Base-by-base conservation (phyloP, 225 moss, liverwort and hornwort genomes). In the Sphagnum contortum region DNA sequence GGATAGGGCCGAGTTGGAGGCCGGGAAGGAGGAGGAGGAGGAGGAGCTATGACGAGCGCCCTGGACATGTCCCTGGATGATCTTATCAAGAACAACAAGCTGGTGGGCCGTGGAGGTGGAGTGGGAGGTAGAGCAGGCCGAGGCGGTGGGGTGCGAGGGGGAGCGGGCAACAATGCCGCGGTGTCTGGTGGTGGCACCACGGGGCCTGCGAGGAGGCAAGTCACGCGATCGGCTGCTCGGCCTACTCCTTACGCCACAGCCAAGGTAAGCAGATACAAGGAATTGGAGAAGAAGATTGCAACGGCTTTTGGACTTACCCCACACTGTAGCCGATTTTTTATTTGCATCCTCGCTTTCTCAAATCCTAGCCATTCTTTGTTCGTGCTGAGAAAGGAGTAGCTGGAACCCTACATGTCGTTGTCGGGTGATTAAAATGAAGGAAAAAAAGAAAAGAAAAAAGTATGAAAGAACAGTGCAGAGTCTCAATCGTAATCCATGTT, bases 191-290 rank as follows among this genome's bases (percentile, higher is more conserved):
- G 70, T 68, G 75, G 74, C 76, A 66, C 72, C 12, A 66, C 75
- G 50, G 83, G 79, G 55, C 60, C 89, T 62, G 74, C 85, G 71
- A 87, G 87, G 64, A 91, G 93, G 68, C 87, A 78, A 71, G 76
- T 83, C 74, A 87, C 77, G 74, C 87, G 93, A 70, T 64, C 83
- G 77, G 77, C 63, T 75, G 77, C 66, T 80, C 90, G 87, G 64
- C 77, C 78, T 68, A 79, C 75, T 76, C 85, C 88, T 72, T 85
- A 88, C 83, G 87, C 87, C 77, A 81, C 84, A 76, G 74, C 93
- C 67, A 93, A 89, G 91, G 89, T 89, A 91, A 92, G 89, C 83
- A 86, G 81, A 85, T 81, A 29, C 29, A 29, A 29, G 29, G 29
- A 29, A 29, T 29, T 1, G 29, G 1, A 29, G 29, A 29, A 29